A percentile compares a stretch with the other conserved stretches of the same genome.
Evolutionary conservation across 306 rosid genomes (phyloP).

Genomic region (Inga laurina): DNA sequence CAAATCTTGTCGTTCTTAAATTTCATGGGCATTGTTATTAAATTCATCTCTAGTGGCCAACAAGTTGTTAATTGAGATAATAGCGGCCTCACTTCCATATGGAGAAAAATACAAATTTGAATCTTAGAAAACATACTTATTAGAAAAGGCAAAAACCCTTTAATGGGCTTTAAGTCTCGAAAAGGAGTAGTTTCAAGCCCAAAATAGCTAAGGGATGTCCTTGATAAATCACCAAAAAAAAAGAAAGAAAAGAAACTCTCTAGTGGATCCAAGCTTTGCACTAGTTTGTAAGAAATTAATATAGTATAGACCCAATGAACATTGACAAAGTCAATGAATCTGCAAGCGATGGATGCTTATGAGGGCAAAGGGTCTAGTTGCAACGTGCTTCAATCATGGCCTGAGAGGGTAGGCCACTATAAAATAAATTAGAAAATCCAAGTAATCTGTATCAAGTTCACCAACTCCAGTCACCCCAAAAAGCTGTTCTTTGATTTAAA

Average conservation of each 20-base stretch:
- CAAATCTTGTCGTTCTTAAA: neutral
- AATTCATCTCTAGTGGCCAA: neutral
- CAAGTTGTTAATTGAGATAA: too few relatives aligned
- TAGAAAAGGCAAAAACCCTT: too few relatives aligned
- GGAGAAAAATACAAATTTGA: too few relatives aligned
- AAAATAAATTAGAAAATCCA: neutral
- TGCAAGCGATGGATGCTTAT: neutral
- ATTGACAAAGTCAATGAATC: neutral
- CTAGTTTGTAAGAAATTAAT: neutral
- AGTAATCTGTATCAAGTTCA: neutral
- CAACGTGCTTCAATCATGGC: neutral
- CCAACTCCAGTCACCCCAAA: neutral
- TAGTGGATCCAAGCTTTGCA: neutral
- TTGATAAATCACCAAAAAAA: too few relatives aligned
- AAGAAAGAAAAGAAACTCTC: too few relatives aligned
- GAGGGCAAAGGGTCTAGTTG: neutral
- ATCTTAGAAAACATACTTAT: rapidly evolving
- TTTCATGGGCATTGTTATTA: too few relatives aligned
- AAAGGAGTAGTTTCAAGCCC: too few relatives aligned
- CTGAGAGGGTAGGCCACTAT: neutral
- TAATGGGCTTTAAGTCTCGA: too few relatives aligned
- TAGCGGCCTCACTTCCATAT: too few relatives aligned
- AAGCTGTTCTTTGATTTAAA: neutral
- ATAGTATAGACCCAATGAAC: too few relatives aligned
- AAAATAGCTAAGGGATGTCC: too few relatives aligned